Evolutionary conservation across 768 basidiomycete genomes (phyloP), one percentile per base, ranked within the genome.

Genomic region (Kwoniella heveanensis): DNA sequence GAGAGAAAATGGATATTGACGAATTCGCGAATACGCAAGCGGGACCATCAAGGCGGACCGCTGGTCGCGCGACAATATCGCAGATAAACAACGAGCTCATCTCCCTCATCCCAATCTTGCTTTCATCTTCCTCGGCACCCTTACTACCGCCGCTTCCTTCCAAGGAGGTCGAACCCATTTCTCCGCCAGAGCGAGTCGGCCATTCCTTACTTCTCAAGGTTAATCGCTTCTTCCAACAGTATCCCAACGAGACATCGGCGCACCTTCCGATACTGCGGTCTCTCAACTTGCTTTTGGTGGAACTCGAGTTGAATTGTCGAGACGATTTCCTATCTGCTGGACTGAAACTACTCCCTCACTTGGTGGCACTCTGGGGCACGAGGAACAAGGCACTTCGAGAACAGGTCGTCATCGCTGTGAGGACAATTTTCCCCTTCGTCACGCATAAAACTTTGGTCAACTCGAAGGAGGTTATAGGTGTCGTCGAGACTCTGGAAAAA

Each of bases 341-440:
- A 0, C 79, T 82, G 4, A 79, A 80, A 27, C 81, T 87, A 1
- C 91, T 92, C 87, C 80, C 86, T 50, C 78, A 79, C 1, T 72
- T 97, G 5, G 82, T 92, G 2, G 80, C 80, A 1, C 80, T 95
- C 25, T 96, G 92, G 92, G 83, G 84, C 1, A 88, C 88, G 19
- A 92, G 91, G 80, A 88, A 87, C 77, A 87, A 85, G 62, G 78
- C 83, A 8, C 81, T 89, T 68, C 92, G 93, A 76, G 92, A 94
- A 77, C 85, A 86, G 48, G 82, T 97, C 19, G 82, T 93, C 27
- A 83, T 88, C n/a, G 83, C 90, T 24, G 80, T 96, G 21, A 85
- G 86, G 19, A 82, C 83, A 15, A 82, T 96, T 2, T 85, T 94
- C 47, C 90, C 90, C 0, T 92, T 88, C 76, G 79, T 90, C 53